Evolutionary conservation across 2,329 filamentous ascomycete species (phyloP), one percentile per base, ranked within the genome.

Genomic region (Ceratocystis colombiana): DNA sequence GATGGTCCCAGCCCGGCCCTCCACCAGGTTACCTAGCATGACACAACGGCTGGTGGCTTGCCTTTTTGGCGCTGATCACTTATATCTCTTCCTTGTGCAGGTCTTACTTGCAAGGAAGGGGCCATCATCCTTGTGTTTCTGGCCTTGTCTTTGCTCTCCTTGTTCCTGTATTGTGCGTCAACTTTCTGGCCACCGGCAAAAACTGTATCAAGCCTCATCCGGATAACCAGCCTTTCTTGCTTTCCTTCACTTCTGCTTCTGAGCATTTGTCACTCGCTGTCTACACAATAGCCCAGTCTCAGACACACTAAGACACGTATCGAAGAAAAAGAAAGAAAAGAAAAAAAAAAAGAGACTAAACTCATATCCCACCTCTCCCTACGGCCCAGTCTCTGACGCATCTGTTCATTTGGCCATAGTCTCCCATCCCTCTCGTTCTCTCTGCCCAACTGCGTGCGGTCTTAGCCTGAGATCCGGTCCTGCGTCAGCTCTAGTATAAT

Each of bases 41-140:
- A 59, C 53, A 30, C 53, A 30, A 33, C 53, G 53, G 25, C 53
- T 7, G 53, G 53, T 59, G 53, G 53, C 53, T 59, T 59, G 53
- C 53, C 37, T 53, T 25, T 59, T 59, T 59, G 53, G 53, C 53
- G 28, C 53, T 37, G 53, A 59, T 59, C 53, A 59, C 53, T 30
- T 59, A 28, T 33, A n/a, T 59, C 53, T 59, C 53, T 37, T n/a
- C 33, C 25, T 59, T 30, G 25, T 8, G 37, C 53, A 37, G 30
- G 53, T 37, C 53, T 59, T 59, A n/a, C 53, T 59, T 37, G 7
- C 53, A 37, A 33, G 17, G 53, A 59, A 59, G 53, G 25, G 53
- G 53, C 4, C 4, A 33, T 59, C 53, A 25, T 30, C 33, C 25
- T 33, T 30, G 15, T 59, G 5, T 33, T 12, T 25, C 28, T 59